phyloP scores from a whole-genome alignment of 129 eudicot genomes.

The carrot (Daucus carota) region DNA sequence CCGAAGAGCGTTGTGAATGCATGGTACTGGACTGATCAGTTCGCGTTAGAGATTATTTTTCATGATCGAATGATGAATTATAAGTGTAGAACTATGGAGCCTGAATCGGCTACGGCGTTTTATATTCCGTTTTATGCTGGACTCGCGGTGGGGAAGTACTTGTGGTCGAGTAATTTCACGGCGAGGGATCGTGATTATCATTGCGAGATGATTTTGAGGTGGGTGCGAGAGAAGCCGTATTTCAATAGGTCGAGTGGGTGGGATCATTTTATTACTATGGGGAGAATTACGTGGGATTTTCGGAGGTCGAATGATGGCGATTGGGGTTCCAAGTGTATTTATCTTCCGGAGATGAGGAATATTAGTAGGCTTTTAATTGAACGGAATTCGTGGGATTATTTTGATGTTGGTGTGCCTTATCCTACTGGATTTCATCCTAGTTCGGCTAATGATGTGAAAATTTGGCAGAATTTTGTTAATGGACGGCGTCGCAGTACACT shows the following conservation, averaged over 20 bases:
- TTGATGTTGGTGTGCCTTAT: conserved; percentile 88
- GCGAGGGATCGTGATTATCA: conserved; percentile 52
- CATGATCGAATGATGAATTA: conserved; percentile 62
- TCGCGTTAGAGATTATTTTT: conserved; percentile 62
- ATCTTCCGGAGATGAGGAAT: conserved; percentile 66
- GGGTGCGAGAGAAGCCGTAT: conserved; percentile 50
- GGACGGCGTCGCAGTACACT: conserved; percentile 38
- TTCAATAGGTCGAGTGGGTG: conserved; percentile 60
- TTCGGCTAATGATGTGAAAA: conserved; percentile 35
- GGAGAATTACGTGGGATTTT: conserved; percentile 94
- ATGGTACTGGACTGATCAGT: conserved; percentile 94
- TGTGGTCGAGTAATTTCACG: conserved; percentile 44
- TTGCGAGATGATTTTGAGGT: conserved; percentile 52
- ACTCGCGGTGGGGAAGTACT: conserved; percentile 64
- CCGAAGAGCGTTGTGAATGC: conserved; percentile 41
- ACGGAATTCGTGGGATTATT: conserved; percentile 87
- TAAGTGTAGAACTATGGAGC: conserved; percentile 55
- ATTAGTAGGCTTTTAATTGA: conserved; percentile 78
- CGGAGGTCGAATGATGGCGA: conserved; percentile 52
- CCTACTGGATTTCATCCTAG: conserved; percentile 97
- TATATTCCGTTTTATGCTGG: conserved; percentile 93
- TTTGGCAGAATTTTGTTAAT: conserved; percentile 73
- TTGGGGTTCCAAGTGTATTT: conserved; percentile 84
- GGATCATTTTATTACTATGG: conserved; percentile 86
- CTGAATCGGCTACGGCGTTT: conserved; percentile 60